Percentiles rank a stretch among this genome's conserved stretches.
Evolutionary conservation across 2,329 filamentous ascomycete species (phyloP).

Genomic region (Phialophora macrospora): DNA sequence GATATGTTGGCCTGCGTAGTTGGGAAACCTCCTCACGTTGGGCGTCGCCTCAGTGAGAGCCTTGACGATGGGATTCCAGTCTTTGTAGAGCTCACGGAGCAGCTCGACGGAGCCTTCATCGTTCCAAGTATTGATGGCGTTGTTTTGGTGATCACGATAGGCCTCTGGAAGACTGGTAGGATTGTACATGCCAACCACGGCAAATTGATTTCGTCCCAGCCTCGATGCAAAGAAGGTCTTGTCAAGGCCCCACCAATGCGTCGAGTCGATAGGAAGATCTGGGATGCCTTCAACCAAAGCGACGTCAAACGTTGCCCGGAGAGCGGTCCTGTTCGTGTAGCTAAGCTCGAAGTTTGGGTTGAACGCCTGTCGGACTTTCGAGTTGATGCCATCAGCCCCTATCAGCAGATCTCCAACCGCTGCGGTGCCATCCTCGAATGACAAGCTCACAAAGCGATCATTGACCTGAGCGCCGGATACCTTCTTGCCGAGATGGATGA

Average conservation of each 20-base stretch:
- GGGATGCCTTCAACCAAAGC: conserved; percentile 49
- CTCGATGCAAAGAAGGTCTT: conserved; percentile 53
- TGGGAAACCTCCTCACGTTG: conserved; percentile 50
- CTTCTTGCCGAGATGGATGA: conserved; percentile 53
- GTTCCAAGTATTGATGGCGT: conserved; percentile 49
- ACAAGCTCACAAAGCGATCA: conserved; percentile 44
- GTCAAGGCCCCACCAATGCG: conserved; percentile 52
- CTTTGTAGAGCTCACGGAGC: conserved; percentile 47
- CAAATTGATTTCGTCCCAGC: conserved; percentile 51
- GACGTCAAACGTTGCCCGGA: conserved; percentile 53
- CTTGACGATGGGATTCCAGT: conserved; percentile 52
- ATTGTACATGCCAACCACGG: conserved; percentile 49
- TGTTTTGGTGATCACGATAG: conserved; percentile 32
- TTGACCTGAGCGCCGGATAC: conserved; percentile 47
- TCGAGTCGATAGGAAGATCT: conserved; percentile 50
- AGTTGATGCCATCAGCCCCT: conserved; percentile 61
- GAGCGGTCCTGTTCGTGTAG: conserved; percentile 54
- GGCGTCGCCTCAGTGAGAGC: conserved; percentile 51
- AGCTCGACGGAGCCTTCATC: conserved; percentile 46
- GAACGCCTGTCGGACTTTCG: conserved; percentile 48
- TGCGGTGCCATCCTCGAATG: conserved; percentile 56
- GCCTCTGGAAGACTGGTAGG: conserved; percentile 40
- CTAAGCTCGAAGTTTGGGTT: conserved; percentile 48
- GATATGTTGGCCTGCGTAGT: conserved; percentile 49
- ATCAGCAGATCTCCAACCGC: conserved; percentile 56